A percentile compares a stretch with the other conserved stretches of the same genome.
Evolutionary conservation across 208 protist genomes (phyloP).

Genomic region (Leishmania braziliensis): DNA sequence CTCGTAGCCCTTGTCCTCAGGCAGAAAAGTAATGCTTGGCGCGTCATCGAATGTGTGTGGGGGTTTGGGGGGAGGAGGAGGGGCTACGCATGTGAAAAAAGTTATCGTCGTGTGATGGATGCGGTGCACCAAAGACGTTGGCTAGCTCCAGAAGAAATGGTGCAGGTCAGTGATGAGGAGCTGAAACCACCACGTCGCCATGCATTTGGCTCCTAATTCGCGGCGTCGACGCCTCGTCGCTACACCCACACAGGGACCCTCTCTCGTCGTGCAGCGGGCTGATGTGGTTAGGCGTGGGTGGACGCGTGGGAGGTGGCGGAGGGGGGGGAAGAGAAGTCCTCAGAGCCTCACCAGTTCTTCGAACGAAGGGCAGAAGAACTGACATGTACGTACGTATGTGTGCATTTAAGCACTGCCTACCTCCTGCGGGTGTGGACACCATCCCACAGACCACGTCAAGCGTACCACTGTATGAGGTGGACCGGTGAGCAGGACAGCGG

Average conservation of each 20-base stretch:
- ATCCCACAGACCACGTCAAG: background rate
- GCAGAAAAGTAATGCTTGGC: background rate
- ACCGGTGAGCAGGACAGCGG: constrained; percentile 21
- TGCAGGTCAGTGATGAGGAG: background rate
- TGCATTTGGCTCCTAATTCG: background rate
- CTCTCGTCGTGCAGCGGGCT: background rate
- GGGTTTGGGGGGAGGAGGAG: background rate
- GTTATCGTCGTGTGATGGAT: background rate
- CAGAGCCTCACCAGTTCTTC: background rate
- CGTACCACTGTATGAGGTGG: constrained; percentile 28
- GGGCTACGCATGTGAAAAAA: background rate
- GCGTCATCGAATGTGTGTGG: background rate
- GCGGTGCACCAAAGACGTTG: background rate
- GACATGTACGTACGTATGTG: background rate
- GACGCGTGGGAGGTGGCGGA: no score
- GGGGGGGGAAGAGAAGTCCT: background rate
- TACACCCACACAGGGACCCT: background rate
- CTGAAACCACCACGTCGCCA: background rate
- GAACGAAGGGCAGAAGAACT: background rate
- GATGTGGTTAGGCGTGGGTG: no score
- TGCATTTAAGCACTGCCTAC: background rate
- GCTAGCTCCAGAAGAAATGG: background rate
- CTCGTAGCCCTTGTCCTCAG: background rate
- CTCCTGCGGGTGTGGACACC: background rate
- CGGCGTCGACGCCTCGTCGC: background rate